Evolutionary conservation across 176 grass and related monocot species (phyloP).

Genomic region (Avena eriantha): DNA sequence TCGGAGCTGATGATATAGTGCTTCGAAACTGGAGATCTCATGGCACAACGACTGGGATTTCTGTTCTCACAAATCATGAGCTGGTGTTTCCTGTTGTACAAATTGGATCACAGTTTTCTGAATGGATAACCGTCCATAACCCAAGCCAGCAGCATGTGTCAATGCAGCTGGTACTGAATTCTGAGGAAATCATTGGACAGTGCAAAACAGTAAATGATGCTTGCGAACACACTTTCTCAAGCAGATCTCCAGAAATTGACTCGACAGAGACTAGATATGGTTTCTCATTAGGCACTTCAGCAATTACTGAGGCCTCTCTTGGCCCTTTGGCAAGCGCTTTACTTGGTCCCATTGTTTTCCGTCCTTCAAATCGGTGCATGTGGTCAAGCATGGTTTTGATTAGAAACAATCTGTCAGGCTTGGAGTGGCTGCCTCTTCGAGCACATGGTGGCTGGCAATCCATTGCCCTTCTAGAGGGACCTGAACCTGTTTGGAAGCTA

Average conservation of each 20-base stretch:
- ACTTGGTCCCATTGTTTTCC: conserved; percentile 89
- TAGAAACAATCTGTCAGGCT: conserved; percentile 81
- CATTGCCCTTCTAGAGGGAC: conserved; percentile 78
- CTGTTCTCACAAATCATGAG: conserved; percentile 70
- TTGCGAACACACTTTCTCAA: conserved; percentile 71
- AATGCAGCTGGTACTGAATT: conserved; percentile 84
- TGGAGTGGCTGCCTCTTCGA: conserved; percentile 81
- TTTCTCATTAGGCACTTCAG: conserved; percentile 75
- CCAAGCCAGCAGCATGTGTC: conserved; percentile 61
- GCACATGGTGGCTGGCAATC: conserved; percentile 79
- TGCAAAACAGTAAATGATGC: conserved; percentile 79
- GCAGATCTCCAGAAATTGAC: conserved; percentile 76
- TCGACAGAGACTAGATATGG: conserved; percentile 80
- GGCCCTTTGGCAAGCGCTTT: conserved; percentile 64
- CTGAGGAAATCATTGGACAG: conserved; percentile 71
- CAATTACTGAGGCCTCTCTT: conserved; percentile 66
- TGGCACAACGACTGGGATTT: conserved; percentile 55
- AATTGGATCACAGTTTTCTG: conserved; percentile 78
- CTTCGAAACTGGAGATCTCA: conserved; percentile 84
- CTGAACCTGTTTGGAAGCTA: conserved; percentile 84
- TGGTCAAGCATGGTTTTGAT: conserved; percentile 90
- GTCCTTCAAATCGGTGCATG: conserved; percentile 79
- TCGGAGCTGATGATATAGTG: conserved; percentile 70
- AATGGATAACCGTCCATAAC: conserved; percentile 80
- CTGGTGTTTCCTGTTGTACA: conserved; percentile 79